Evolutionary conservation across 306 rosid genomes (phyloP).

Genomic region (Vicia faba): DNA sequence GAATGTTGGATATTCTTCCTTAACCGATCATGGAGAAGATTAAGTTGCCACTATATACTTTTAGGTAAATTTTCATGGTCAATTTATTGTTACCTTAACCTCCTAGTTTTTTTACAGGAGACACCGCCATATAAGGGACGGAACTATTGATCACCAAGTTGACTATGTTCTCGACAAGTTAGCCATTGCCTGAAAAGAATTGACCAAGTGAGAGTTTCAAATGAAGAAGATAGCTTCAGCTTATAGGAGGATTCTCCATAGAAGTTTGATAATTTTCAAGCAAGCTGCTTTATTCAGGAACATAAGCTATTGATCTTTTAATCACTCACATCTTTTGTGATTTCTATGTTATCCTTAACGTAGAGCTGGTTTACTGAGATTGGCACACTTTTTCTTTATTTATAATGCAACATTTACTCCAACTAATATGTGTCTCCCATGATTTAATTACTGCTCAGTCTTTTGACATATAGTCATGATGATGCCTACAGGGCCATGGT

Average conservation of each 20-base stretch:
- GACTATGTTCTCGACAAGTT: constrained; percentile 32
- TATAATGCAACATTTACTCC: constrained; percentile 43
- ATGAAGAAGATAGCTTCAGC: constrained; percentile 29
- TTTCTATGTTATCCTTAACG: constrained; percentile 42
- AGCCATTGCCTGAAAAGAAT: constrained; percentile 38
- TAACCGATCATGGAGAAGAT: not conserved
- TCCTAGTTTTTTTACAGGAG: constrained; percentile 54
- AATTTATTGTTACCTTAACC: constrained; percentile 23
- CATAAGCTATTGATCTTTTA: constrained; percentile 36
- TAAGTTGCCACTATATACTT: constrained; percentile 19
- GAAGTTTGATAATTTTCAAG: constrained; percentile 18
- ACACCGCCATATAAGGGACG: constrained; percentile 79
- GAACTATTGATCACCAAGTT: constrained; percentile 56
- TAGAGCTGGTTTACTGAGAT: constrained; percentile 39
- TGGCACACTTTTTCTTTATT: constrained; percentile 11
- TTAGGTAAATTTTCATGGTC: not conserved
- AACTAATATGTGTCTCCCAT: constrained; percentile 7
- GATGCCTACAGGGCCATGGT: not conserved
- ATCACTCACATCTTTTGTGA: constrained; percentile 41
- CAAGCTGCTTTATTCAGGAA: constrained; percentile 35
- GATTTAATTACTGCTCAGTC: constrained; percentile 2
- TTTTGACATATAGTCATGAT: not conserved
- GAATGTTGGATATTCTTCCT: too few species aligned
- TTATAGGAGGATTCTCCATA: constrained; percentile 28
- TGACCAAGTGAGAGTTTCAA: constrained; percentile 24